phyloP scores from a whole-genome alignment of 805 yeast species.

The Dipodascopsis tothii region DNA sequence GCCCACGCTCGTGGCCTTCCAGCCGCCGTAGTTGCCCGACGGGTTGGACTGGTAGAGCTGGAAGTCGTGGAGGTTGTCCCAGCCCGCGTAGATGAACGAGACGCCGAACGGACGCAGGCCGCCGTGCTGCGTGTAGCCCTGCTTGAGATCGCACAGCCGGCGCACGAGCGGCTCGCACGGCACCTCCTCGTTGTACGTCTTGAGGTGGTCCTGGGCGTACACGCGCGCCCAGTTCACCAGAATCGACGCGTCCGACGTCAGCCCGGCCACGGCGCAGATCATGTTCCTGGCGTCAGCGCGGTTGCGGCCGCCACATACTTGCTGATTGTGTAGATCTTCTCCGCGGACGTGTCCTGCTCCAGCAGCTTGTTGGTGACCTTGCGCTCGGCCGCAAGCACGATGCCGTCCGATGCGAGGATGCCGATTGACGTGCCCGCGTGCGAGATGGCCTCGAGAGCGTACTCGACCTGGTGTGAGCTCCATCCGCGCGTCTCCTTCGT shows the following conservation, averaged over 20 bases:
- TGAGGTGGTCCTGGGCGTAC: slow-evolving; percentile 74
- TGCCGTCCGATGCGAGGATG: slow-evolving; percentile 71
- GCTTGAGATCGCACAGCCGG: slow-evolving; percentile 84
- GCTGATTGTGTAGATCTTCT: slow-evolving; percentile 79
- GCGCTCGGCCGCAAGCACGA: slow-evolving; percentile 93
- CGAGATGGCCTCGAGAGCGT: slow-evolving; percentile 85
- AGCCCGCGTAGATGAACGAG: slow-evolving; percentile 88
- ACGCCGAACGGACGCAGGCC: slow-evolving; percentile 96
- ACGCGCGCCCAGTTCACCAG: slow-evolving; percentile 81
- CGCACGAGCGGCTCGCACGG: slow-evolving; percentile 90
- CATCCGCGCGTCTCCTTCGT: slow-evolving; percentile 21
- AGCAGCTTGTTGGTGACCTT: slow-evolving; percentile 86
- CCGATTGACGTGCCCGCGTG: slow-evolving; percentile 82
- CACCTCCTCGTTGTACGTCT: slow-evolving; percentile 81
- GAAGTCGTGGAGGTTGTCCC: slow-evolving; percentile 77
- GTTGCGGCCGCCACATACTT: slow-evolving; percentile 37
- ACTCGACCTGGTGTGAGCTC: slow-evolving; percentile 62
- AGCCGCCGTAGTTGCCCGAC: slow-evolving; percentile 93
- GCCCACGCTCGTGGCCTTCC: slow-evolving; percentile 97
- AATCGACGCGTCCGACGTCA: slow-evolving; percentile 93
- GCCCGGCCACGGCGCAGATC: slow-evolving; percentile 94
- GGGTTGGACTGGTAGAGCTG: slow-evolving; percentile 94
- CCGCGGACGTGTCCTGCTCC: slow-evolving; percentile 90
- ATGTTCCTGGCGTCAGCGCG: slow-evolving; percentile 39
- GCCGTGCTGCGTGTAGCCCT: slow-evolving; percentile 97